phyloP scores from a whole-genome alignment of 768 basidiomycete genomes.

The Clitopilus hobsonii region DNA sequence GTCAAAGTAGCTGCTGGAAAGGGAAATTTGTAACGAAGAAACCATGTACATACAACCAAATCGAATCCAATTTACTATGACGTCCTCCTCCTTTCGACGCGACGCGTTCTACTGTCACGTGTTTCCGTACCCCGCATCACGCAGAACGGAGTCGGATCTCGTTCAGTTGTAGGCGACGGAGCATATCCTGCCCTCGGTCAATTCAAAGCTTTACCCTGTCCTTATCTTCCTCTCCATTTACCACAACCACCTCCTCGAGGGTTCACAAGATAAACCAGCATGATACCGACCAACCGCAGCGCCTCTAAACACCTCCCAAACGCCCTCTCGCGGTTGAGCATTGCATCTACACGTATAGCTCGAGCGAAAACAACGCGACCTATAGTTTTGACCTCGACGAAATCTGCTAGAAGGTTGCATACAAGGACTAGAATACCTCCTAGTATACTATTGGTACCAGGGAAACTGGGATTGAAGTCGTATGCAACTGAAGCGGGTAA shows the following conservation, averaged over 20 bases:
- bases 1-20: conserved; percentile 24
- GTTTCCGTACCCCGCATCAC: background rate
- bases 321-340: conserved; percentile 13
- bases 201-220: background rate
- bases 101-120: background rate
- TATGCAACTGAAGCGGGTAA: conserved; percentile 27
- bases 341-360: background rate
- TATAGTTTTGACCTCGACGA: background rate
- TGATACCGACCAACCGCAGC: conserved; percentile 35
- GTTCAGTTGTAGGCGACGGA: background rate
- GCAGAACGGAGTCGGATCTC: too few species aligned
- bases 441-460: background rate
- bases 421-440: background rate
- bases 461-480: conserved; percentile 8
- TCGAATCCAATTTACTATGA: too few species aligned
- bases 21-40: background rate
- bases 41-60: background rate
- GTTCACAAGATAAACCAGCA: conserved; percentile 6
- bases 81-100: too few species aligned
- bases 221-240: conserved; percentile 2
- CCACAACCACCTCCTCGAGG: background rate
- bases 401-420: conserved; percentile 1
- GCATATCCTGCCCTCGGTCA: background rate
- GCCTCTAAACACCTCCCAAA: conserved; percentile 22
- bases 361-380: conserved; percentile 7